Base-by-base conservation (phyloP, 768 basidiomycete genomes). In the Coprinellus aureogranulatus region DNA sequence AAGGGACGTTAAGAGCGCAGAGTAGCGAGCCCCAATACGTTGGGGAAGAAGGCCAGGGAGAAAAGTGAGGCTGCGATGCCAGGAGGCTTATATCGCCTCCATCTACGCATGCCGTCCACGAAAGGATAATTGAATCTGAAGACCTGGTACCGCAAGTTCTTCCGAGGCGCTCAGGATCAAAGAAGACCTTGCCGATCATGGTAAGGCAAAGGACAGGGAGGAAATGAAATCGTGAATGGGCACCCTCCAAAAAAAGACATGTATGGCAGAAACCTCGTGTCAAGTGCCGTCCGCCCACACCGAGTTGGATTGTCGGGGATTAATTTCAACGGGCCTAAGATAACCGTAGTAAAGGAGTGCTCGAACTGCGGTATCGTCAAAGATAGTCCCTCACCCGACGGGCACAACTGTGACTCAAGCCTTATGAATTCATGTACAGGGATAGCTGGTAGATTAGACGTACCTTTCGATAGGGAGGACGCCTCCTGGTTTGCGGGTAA, bases 91-190 rank as follows among this genome's bases (percentile, higher is more conserved):
- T 52, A 52, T 52, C 50, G 34, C 31, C n/a, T n/a, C 20, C 50
- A 39, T 18, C 50, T 20, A 37, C 31, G 14, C 30, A 34, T 22
- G 30, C 27, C 20, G 22, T 52, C 50, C 50, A 39, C 31, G 50
- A 52, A 52, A 52, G 50, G 50, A 52, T 52, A 52, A 52, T 52
- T 52, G 50, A 52, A 52, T 52, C 50, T 52, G 50, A 52, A 37
- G 50, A 9, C 20, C 50, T 52, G 50, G 50, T 52, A 52, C 12
- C 11, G 11, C 31, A 12, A 37, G 50, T 31, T 52, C 50, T 37
- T 52, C 50, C 50, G 50, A 52, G 50, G 31, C 31, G 18, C 34
- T 6, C 30, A 52, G 50, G 50, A 52, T 52, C 50, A 52, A 52
- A 30, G 50, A 52, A 52, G 50, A 14, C 28, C 30, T 30, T 52